Percentiles rank a stretch among this genome's conserved stretches.
Conservation (phyloP, 148 eudicot genomes). For the Vaccinium corymbosum region DNA sequence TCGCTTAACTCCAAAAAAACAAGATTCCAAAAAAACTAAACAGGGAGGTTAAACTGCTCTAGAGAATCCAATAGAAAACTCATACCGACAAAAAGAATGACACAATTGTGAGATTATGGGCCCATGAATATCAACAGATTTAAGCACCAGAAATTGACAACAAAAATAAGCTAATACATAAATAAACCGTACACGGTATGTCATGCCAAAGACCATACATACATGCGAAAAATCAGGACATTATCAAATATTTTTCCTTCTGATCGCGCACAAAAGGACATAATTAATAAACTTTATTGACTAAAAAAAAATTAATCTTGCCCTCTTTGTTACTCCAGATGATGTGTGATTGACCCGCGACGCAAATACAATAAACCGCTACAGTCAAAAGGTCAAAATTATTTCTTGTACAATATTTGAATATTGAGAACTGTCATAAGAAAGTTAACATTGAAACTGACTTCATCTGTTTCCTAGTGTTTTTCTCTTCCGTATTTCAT, state of each 20-base stretch:
- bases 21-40: conserved; percentile 14
- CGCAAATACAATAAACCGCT: neutral
- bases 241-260: neutral
- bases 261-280: neutral
- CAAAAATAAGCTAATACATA: neutral
- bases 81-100: neutral
- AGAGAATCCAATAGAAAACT: conserved; percentile 1
- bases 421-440: neutral
- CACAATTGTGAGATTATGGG: neutral
- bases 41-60: conserved; percentile 17
- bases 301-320: neutral
- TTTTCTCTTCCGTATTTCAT: neutral
- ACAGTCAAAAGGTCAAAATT: conserved; percentile 1
- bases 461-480: neutral
- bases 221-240: neutral
- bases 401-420: neutral
- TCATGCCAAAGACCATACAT: neutral
- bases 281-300: neutral
- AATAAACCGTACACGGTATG: neutral
- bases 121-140: neutral
- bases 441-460: neutral
- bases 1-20: conserved; percentile 14
- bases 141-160: neutral
- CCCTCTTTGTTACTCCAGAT: neutral
- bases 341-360: neutral